A percentile compares a stretch with the other conserved stretches of the same genome.
These are phyloP conservation scores for Tricladium varicosporioides DNA, from an alignment of 2,329 filamentous ascomycete species.

Conservation along the genomic window DNA sequence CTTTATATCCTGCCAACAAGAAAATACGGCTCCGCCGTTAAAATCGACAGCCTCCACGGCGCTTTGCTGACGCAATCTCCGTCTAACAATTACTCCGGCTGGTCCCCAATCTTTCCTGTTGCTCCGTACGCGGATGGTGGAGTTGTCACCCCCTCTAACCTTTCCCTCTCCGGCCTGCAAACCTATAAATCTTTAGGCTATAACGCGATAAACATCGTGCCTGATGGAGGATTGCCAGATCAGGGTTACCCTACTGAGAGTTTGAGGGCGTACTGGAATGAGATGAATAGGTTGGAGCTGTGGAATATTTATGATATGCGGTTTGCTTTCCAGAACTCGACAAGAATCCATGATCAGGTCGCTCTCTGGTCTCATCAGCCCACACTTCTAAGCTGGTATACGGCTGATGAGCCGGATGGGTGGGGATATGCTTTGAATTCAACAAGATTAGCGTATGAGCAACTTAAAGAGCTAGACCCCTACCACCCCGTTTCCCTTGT, in stretches of 20 bases:
- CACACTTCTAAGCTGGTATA: slow-evolving; percentile 48
- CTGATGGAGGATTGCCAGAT: slow-evolving; percentile 37
- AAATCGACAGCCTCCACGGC: slow-evolving; percentile 46
- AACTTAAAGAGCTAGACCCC: slow-evolving; percentile 44
- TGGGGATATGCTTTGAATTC: slow-evolving; percentile 39
- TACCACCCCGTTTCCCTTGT: slow-evolving; percentile 49
- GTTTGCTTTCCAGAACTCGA: slow-evolving; percentile 29
- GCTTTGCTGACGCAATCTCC: slow-evolving; percentile 42
- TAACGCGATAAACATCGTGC: slow-evolving; percentile 43
- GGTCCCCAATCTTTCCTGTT: slow-evolving; percentile 43
- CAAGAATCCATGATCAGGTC: slow-evolving; percentile 38
- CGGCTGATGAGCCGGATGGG: slow-evolving; percentile 49
- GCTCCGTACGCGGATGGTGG: slow-evolving; percentile 40
- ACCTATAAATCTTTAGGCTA: slow-evolving; percentile 43
- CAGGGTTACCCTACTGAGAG: slow-evolving; percentile 37
- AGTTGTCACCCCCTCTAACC: slow-evolving; percentile 25
- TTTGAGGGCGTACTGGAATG: slow-evolving; percentile 40
- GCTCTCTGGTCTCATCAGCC: slow-evolving; percentile 29
- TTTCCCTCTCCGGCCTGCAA: slow-evolving; percentile 37
- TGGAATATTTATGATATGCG: slow-evolving; percentile 43
- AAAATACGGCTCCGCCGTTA: slow-evolving; percentile 43
- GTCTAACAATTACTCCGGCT: slow-evolving; percentile 28
- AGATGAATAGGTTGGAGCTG: slow-evolving; percentile 42
- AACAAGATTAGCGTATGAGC: slow-evolving; percentile 40
- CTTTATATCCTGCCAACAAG: slow-evolving; percentile 43